phyloP scores from a whole-genome alignment of 2,329 filamentous ascomycete genomes.

The Ceratocystiopsis sp. region DNA sequence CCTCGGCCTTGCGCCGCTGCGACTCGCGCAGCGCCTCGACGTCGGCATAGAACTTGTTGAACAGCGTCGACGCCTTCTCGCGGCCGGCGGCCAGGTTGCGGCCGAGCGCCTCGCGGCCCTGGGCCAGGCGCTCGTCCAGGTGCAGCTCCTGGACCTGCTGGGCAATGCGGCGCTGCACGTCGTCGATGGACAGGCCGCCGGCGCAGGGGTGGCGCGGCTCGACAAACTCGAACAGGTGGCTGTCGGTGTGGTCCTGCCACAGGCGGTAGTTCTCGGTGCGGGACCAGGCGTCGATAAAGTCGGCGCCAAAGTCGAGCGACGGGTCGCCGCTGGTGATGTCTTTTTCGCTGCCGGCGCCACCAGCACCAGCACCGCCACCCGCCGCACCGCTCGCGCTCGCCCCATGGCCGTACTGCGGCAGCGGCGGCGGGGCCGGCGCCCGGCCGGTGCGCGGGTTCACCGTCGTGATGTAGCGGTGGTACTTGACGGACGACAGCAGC shows the following conservation, averaged over 20 bases:
- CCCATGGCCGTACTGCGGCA: too few species aligned
- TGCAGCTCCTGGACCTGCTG: constrained; percentile 90
- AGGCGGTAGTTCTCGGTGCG: constrained; percentile 82
- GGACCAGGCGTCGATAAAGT: constrained; percentile 80
- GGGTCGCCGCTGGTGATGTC: constrained; percentile 61
- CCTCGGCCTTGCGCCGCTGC: constrained; percentile 46
- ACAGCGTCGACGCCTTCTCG: constrained; percentile 72
- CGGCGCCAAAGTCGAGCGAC: constrained; percentile 60
- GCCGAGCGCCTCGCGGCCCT: constrained; percentile 71
- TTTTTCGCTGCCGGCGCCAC: too few species aligned
- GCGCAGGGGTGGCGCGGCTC: constrained; percentile 88
- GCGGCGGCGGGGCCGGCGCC: constrained; percentile 28
- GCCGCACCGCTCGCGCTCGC: too few species aligned
- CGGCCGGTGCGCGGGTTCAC: constrained; percentile 36
- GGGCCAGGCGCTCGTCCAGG: constrained; percentile 74
- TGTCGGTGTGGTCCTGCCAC: constrained; percentile 66
- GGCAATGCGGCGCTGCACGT: constrained; percentile 75
- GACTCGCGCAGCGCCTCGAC: constrained; percentile 68
- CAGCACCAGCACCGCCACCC: too few species aligned
- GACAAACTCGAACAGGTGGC: constrained; percentile 83
- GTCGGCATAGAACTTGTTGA: constrained; percentile 79
- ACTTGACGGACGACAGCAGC: constrained; percentile 76
- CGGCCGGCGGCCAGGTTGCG: constrained; percentile 72
- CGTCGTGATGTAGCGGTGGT: constrained; percentile 52
- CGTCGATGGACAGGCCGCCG: constrained; percentile 81